Percentiles rank a stretch among this genome's conserved stretches.
phyloP scores from a whole-genome alignment of 441 rosid genomes.

The Gossypium trilobum region DNA sequence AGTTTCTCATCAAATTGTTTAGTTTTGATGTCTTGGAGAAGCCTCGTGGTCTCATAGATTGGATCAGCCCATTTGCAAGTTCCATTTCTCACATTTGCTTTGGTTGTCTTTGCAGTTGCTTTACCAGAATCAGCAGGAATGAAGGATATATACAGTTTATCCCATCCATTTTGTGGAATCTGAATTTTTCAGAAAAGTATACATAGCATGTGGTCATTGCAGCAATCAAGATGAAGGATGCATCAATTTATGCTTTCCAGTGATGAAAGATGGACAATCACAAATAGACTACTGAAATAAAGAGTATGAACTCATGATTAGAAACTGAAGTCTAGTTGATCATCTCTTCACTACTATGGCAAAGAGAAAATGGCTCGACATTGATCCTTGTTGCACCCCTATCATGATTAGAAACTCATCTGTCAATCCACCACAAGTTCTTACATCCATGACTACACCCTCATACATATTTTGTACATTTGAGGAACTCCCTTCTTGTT shows the following conservation, averaged over 20 bases:
- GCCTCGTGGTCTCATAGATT: slow-evolving; percentile 90
- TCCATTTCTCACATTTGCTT: slow-evolving; percentile 94
- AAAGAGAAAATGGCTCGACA: not conserved
- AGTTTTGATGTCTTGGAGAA: slow-evolving; percentile 78
- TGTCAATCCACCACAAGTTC: not conserved
- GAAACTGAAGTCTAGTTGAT: no score
- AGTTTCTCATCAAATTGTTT: slow-evolving; percentile 80
- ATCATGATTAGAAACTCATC: not conserved
- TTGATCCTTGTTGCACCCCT: not conserved
- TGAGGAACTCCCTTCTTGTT: not conserved
- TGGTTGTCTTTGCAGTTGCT: slow-evolving; percentile 88
- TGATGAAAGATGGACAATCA: slow-evolving; percentile 4
- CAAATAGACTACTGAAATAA: not conserved
- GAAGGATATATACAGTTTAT: slow-evolving; percentile 83
- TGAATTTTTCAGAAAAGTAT: slow-evolving; percentile 19
- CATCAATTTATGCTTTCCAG: not conserved
- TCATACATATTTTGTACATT: not conserved
- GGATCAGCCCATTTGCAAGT: slow-evolving; percentile 99
- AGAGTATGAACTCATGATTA: not conserved
- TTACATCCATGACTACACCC: not conserved
- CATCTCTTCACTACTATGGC: no score
- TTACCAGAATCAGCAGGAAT: slow-evolving; percentile 89
- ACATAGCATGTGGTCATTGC: slow-evolving; percentile 5
- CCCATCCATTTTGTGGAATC: slow-evolving; percentile 97
- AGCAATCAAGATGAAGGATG: not conserved